A percentile compares a stretch with the other conserved stretches of the same genome.
Conservation (phyloP, 768 basidiomycete genomes). For the Leccinum fibrillosum region DNA sequence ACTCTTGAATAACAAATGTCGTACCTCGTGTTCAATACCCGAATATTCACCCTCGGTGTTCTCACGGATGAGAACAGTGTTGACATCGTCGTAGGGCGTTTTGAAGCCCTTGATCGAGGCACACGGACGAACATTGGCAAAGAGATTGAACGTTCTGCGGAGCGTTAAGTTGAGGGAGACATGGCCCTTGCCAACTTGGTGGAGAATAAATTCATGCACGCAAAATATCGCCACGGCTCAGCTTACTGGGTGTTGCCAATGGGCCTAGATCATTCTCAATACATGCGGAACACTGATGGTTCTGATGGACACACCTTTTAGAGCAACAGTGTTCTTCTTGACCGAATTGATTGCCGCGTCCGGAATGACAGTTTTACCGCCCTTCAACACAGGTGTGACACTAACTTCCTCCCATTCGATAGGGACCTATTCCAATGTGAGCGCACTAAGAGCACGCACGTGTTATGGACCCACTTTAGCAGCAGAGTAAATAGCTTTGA, state of each 20-base stretch:
- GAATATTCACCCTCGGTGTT: slow-evolving; percentile 99
- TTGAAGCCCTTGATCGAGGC: slow-evolving; percentile 95
- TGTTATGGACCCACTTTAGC: slow-evolving; percentile 58
- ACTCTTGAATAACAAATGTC: slow-evolving; percentile 10
- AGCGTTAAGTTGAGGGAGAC: slow-evolving; percentile 97
- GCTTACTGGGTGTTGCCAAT: slow-evolving; percentile 93
- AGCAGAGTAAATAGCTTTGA: slow-evolving; percentile 89
- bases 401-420: slow-evolving; percentile 99
- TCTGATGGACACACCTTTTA: slow-evolving; percentile 68
- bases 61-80: slow-evolving; percentile 97
- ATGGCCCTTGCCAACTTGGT: slow-evolving; percentile 93
- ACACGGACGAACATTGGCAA: slow-evolving; percentile 98
- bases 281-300: neutral
- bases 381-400: slow-evolving; percentile 90
- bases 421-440: slow-evolving; percentile 65
- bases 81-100: slow-evolving; percentile 97
- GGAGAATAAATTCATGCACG: slow-evolving; percentile 12
- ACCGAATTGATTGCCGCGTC: slow-evolving; percentile 87
- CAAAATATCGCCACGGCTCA: slow-evolving; percentile 1
- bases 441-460: slow-evolving; percentile 1
- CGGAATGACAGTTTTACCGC: slow-evolving; percentile 96
- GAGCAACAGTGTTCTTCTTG: slow-evolving; percentile 94
- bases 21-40: slow-evolving; percentile 97
- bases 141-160: slow-evolving; percentile 95
- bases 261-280: slow-evolving; percentile 55